phyloP scores from a whole-genome alignment of 352 stramenopile genomes.

The Globisporangium nodosum region DNA sequence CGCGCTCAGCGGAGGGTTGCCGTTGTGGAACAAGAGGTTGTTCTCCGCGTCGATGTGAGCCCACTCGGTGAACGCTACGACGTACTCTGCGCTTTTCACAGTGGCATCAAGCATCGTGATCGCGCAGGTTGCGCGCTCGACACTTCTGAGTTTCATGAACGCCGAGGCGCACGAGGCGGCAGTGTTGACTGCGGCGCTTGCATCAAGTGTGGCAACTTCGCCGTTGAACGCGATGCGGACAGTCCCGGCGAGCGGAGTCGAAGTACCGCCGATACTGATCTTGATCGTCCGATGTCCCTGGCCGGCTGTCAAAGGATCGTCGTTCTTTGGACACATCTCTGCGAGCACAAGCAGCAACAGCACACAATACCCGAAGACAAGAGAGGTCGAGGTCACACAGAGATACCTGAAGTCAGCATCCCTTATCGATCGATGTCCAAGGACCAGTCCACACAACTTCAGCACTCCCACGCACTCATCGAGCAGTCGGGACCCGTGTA shows the following conservation, averaged over 20 bases:
- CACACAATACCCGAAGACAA: no score
- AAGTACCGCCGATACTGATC: slow-evolving; percentile 36
- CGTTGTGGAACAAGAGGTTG: slow-evolving; percentile 74
- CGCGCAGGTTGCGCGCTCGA: slow-evolving; percentile 31
- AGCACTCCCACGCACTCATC: slow-evolving; percentile 32
- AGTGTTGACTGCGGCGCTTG: slow-evolving; percentile 27
- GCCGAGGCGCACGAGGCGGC: slow-evolving; percentile 27
- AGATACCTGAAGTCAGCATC: not conserved
- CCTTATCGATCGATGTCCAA: not conserved
- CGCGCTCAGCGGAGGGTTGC: slow-evolving; percentile 59
- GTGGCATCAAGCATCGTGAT: slow-evolving; percentile 23
- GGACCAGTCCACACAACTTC: not conserved
- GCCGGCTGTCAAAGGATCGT: slow-evolving; percentile 74
- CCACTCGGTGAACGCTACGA: slow-evolving; percentile 62
- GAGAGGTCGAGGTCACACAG: no score
- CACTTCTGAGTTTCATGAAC: slow-evolving; percentile 38
- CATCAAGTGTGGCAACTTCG: slow-evolving; percentile 33
- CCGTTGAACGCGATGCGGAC: slow-evolving; percentile 50
- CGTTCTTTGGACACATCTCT: slow-evolving; percentile 85
- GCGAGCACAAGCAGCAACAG: not conserved
- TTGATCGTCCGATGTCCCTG: slow-evolving; percentile 60
- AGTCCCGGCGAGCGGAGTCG: slow-evolving; percentile 21
- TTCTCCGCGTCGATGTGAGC: slow-evolving; percentile 61
- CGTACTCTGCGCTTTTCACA: slow-evolving; percentile 56
- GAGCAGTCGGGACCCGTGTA: slow-evolving; percentile 84